These are phyloP conservation scores for Ceratocystis lukuohia DNA, from an alignment of 2,329 filamentous ascomycete genomes.

Conservation along the genomic window DNA sequence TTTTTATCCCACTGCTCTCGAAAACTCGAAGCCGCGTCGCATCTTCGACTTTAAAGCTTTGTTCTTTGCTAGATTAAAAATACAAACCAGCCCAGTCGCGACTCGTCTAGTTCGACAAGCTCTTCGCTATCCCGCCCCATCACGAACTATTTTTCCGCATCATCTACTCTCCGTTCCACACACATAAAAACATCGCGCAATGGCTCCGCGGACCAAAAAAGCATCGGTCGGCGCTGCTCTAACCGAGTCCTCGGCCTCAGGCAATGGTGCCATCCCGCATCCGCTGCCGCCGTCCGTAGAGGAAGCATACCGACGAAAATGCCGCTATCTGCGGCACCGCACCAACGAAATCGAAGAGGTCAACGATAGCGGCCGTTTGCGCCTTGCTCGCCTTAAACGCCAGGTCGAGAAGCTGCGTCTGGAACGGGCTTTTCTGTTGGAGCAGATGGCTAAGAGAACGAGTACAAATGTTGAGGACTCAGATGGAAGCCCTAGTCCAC, in stretches of 20 bases:
- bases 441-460: conserved; percentile 60
- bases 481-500: conserved; percentile 66
- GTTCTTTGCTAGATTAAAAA: not conserved
- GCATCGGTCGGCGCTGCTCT: conserved; percentile 8
- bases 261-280: conserved; percentile 39
- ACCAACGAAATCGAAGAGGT: conserved; percentile 84
- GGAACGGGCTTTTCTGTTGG: conserved; percentile 62
- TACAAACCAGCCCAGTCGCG: no score
- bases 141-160: not conserved
- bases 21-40: not conserved
- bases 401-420: conserved; percentile 86
- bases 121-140: not conserved
- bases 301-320: conserved; percentile 91
- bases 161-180: not conserved
- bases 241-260: conserved; percentile 16
- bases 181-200: not conserved
- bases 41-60: not conserved
- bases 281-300: conserved; percentile 78
- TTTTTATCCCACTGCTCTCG: not conserved
- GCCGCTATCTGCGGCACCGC: conserved; percentile 82
- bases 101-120: no score
- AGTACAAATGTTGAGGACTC: conserved; percentile 65
- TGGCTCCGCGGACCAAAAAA: conserved; percentile 18
- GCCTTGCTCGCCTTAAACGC: conserved; percentile 66
- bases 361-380: conserved; percentile 70